Evolutionary conservation across 2,329 filamentous ascomycete genomes (phyloP), one percentile per base, ranked within the genome.

Genomic region (Fusarium verrucosum): DNA sequence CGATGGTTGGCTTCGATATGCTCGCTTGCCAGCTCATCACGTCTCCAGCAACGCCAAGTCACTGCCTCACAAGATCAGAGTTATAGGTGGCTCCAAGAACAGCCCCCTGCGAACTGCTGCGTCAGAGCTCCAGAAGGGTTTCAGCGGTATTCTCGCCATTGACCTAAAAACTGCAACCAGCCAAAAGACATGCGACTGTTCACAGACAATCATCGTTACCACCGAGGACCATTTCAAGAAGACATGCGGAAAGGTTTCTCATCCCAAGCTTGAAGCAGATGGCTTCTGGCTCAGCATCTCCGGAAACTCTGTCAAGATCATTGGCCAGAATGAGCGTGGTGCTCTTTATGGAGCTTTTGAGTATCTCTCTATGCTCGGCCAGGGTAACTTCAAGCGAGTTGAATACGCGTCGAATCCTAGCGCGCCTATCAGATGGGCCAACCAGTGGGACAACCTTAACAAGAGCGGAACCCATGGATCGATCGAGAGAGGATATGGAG

Each of bases 401-500:
- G 72, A 81, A 6, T 81, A 81, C 42, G 75, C 81, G 4, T 82
- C 81, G 10, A 89, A 84, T 62, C 87, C 88, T 0, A 80, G 82
- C 54, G 86, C 84, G 0, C 84, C 84, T 0, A 83, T 92, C 37
- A 82, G 89, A 63, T 91, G 89, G 89, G 83, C 86, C 1, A 91
- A 92, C 69, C 84, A 92, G 65, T 92, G 89, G 89, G 88, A 92
- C 71, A 91, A 92, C 65, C 78, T 91, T 72, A 67, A 71, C n/a
- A 83, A 89, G 56, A 68, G 68, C 20, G 69, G 70, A 7, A 73
- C 71, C 1, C 71, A 73, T 17, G 75, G 88, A 13, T 86, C 82
- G 36, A 87, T 92, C 40, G 89, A 91, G 72, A 80, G 89, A 50
- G 89, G 89, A 17, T 92, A 89, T 66, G 89, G 81, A 5, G 89